phyloP scores from a whole-genome alignment of 441 rosid genomes.

The Populus tomentosa region DNA sequence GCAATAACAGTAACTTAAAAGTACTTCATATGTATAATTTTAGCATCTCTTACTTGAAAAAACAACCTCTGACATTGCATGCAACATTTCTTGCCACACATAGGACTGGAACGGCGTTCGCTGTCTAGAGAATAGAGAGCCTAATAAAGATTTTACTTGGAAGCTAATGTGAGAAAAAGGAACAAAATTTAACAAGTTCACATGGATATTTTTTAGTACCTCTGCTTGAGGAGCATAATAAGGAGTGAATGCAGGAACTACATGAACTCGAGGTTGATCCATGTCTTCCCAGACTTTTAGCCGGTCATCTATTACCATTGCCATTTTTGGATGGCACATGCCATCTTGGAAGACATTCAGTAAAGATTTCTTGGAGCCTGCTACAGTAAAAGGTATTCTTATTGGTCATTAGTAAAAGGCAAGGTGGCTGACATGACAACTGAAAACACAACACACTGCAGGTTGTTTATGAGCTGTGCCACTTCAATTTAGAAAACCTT shows the following conservation, averaged over 20 bases:
- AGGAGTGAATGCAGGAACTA: slow-evolving; percentile 84
- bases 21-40: slow-evolving; percentile 7
- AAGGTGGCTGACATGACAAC: neutral
- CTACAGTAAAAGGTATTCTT: slow-evolving; percentile 12
- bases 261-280: slow-evolving; percentile 99
- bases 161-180: slow-evolving; percentile 7
- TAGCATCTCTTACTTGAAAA: slow-evolving; percentile 72
- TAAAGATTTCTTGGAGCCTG: slow-evolving; percentile 86
- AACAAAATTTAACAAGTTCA: slow-evolving; percentile 2
- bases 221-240: slow-evolving; percentile 98
- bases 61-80: slow-evolving; percentile 93
- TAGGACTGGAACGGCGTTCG: slow-evolving; percentile 79
- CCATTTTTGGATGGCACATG: slow-evolving; percentile 95
- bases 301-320: slow-evolving; percentile 99
- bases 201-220: slow-evolving; percentile 35
- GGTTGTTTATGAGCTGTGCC: neutral
- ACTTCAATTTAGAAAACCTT: neutral
- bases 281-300: slow-evolving; percentile 97
- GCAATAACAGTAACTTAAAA: neutral
- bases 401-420: neutral
- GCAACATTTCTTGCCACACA: slow-evolving; percentile 99
- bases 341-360: slow-evolving; percentile 84
- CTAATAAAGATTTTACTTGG: neutral
- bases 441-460: neutral
- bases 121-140: slow-evolving; percentile 46